phyloP scores from a whole-genome alignment of 2,329 filamentous ascomycete species.

The Sclerotinia nivalis region DNA sequence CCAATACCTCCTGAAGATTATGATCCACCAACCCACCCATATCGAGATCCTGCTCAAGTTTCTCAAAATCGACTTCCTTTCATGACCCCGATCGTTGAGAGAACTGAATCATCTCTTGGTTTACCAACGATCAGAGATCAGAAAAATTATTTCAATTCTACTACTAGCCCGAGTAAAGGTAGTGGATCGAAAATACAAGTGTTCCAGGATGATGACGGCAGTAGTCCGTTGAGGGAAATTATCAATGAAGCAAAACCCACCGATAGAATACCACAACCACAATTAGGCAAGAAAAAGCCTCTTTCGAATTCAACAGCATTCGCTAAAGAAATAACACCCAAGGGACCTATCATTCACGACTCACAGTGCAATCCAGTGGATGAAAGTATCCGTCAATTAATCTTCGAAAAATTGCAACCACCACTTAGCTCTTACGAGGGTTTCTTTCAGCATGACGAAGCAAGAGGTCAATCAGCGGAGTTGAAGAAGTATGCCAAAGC shows the following conservation, averaged over 20 bases:
- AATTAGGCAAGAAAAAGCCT: conserved; percentile 49
- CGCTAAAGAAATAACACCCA: conserved; percentile 49
- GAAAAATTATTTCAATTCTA: conserved; percentile 63
- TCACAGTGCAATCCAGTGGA: conserved; percentile 87
- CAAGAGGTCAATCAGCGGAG: conserved; percentile 67
- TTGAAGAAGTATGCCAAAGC: conserved; percentile 80
- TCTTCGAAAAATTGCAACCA: conserved; percentile 73
- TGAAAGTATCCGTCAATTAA: conserved; percentile 69
- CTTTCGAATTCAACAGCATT: conserved; percentile 38
- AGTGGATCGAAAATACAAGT: conserved; percentile 34
- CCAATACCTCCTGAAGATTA: conserved; percentile 85
- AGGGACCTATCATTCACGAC: conserved; percentile 78
- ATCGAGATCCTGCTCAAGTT: conserved; percentile 74
- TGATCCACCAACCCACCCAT: conserved; percentile 74
- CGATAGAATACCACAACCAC: conserved; percentile 54
- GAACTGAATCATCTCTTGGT: conserved; percentile 85
- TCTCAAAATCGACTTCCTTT: conserved; percentile 93
- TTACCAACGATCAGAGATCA: conserved; percentile 58
- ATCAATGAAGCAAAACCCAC: conserved; percentile 53
- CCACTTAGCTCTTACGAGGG: conserved; percentile 73
- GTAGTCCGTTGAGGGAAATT: conserved; percentile 73
- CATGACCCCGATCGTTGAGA: conserved; percentile 98
- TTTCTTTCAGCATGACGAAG: conserved; percentile 71
- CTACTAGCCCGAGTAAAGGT: conserved; percentile 69
- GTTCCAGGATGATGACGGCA: conserved; percentile 45